A percentile compares a stretch with the other conserved stretches of the same genome.
These are phyloP conservation scores for Beauveria varroae DNA, from an alignment of 2,329 filamentous ascomycete species.

Conservation along the genomic window DNA sequence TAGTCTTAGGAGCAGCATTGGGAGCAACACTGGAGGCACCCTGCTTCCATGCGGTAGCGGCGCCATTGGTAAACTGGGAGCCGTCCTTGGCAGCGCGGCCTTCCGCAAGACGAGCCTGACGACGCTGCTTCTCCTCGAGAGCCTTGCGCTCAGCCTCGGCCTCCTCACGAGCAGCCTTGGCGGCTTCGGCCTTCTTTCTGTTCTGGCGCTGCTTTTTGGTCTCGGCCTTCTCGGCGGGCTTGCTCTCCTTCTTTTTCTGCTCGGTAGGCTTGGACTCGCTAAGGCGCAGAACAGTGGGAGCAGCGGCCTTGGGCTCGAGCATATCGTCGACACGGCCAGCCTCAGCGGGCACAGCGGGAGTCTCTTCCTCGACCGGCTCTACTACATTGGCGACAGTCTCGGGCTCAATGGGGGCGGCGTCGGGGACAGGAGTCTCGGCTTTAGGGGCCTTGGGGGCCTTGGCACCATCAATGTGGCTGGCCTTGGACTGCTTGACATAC, in stretches of 20 bases:
- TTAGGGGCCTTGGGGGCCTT: slow-evolving; percentile 32
- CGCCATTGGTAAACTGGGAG: slow-evolving; percentile 43
- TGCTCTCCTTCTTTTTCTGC: slow-evolving; percentile 52
- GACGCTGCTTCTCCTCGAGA: slow-evolving; percentile 74
- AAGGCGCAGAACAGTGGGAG: slow-evolving; percentile 70
- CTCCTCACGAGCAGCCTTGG: slow-evolving; percentile 66
- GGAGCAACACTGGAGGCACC: slow-evolving; percentile 26
- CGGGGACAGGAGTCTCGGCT: slow-evolving; percentile 46
- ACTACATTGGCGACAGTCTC: slow-evolving; percentile 44
- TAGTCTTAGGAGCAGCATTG: slow-evolving; percentile 25
- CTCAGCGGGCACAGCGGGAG: slow-evolving; percentile 57
- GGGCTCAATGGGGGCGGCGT: slow-evolving; percentile 39
- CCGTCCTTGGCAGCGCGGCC: slow-evolving; percentile 80
- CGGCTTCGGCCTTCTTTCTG: slow-evolving; percentile 76
- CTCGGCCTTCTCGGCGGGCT: slow-evolving; percentile 61
- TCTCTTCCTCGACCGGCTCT: slow-evolving; percentile 76
- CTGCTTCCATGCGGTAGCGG: slow-evolving; percentile 37
- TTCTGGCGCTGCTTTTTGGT: slow-evolving; percentile 96
- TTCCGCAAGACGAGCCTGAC: slow-evolving; percentile 72
- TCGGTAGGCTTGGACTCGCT: slow-evolving; percentile 59
- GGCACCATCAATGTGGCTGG: slow-evolving; percentile 40
- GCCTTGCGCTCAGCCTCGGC: slow-evolving; percentile 71
- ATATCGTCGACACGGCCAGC: slow-evolving; percentile 78
- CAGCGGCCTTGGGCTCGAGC: slow-evolving; percentile 65
- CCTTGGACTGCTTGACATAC: slow-evolving; percentile 62